A percentile compares a stretch with the other conserved stretches of the same genome.
Evolutionary conservation across 768 basidiomycete genomes (phyloP).

Genomic region (Wakefieldia striispora): DNA sequence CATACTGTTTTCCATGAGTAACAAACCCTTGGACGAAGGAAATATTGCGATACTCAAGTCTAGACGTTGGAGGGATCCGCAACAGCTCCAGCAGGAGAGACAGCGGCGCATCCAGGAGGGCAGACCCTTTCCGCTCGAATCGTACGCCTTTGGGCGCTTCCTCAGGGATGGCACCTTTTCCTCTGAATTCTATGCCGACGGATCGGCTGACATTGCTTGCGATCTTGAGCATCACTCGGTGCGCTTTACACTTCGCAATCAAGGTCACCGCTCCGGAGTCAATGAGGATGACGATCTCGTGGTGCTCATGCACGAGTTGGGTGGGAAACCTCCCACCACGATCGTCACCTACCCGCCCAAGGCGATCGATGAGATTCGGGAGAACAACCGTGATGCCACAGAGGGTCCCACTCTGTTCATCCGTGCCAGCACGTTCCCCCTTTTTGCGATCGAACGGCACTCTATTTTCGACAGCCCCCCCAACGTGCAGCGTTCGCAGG

Average conservation of each 20-base stretch:
- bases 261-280: constrained; percentile 14
- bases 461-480: background rate
- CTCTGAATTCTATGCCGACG: constrained; percentile 27
- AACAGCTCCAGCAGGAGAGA: constrained; percentile 20
- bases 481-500: constrained; percentile 21
- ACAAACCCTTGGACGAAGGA: constrained; percentile 18
- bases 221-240: constrained; percentile 33
- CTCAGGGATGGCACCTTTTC: constrained; percentile 35
- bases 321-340: background rate
- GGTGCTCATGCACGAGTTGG: background rate
- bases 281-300: background rate
- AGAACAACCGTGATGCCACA: background rate
- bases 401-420: constrained; percentile 29
- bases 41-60: constrained; percentile 24
- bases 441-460: constrained; percentile 15
- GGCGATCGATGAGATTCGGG: constrained; percentile 22
- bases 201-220: constrained; percentile 34
- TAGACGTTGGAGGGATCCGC: constrained; percentile 32
- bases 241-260: constrained; percentile 30
- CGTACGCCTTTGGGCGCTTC: constrained; percentile 37
- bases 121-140: constrained; percentile 19
- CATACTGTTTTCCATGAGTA: constrained; percentile 23
- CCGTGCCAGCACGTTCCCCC: constrained; percentile 32
- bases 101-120: constrained; percentile 23
- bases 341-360: constrained; percentile 22